Percentiles rank a stretch among this genome's conserved stretches.
Conservation (phyloP, 495 filamentous ascomycete genomes). For the Penicillium cosmopolitanum region DNA sequence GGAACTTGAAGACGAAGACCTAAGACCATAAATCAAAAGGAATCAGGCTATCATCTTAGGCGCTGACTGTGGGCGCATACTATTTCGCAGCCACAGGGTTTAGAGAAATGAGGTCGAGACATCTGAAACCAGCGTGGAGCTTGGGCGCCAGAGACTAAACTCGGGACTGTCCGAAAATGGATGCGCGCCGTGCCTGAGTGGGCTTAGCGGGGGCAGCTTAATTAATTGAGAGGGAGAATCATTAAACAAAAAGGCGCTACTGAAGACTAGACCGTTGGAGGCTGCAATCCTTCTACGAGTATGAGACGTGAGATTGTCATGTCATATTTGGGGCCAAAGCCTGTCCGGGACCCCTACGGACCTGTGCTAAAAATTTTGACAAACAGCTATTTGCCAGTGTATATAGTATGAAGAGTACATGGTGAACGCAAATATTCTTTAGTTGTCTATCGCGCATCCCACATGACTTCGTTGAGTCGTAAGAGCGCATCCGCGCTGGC, state of each 20-base stretch:
- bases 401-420: constrained; percentile 1
- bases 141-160: constrained; percentile 13
- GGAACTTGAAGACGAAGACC: constrained; percentile 1
- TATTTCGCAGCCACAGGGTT: constrained; percentile 15
- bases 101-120: constrained; percentile 31
- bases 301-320: constrained; percentile 3
- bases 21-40: constrained; percentile 2
- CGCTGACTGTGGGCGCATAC: not conserved
- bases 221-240: constrained; percentile 13
- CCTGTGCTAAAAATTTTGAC: not conserved
- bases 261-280: constrained; percentile 2
- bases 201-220: constrained; percentile 24
- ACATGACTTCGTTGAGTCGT: constrained; percentile 79
- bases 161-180: constrained; percentile 24
- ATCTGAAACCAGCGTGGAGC: constrained; percentile 42
- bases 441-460: constrained; percentile 54
- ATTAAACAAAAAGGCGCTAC: not conserved
- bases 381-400: not conserved
- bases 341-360: not conserved
- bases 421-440: not conserved
- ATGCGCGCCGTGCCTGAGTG: constrained; percentile 9
- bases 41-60: not conserved
- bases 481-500: constrained; percentile 75
- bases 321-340: not conserved
- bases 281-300: constrained; percentile 1